Base-by-base conservation (phyloP, 768 basidiomycete genomes). In the Termitomyces bulborhizus region DNA sequence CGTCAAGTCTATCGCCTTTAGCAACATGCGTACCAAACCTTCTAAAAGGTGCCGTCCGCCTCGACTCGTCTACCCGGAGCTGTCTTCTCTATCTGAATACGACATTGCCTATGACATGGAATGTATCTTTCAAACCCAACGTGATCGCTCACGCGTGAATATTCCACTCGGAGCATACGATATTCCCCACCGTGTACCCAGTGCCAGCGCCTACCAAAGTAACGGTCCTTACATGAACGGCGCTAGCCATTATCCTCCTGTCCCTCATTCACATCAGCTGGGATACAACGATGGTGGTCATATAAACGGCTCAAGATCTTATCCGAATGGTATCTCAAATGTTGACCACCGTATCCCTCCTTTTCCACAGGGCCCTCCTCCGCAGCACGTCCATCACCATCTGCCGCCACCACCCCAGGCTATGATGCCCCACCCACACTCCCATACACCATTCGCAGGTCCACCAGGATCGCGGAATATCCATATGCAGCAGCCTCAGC, bases 71-170 rank as follows among this genome's bases (percentile, higher is more conserved):
- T 75, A 76, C 54, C 76, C 77, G 48, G 80, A 78, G 64, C 73
- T 82, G 27, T 62, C 73, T 34, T 69, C 77, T 0, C 74, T 85
- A 16, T 68, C 78, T 8, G 62, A 76, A 0, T 65, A 65, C 29
- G 84, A 85, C 37, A 73, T 84, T 32, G 66, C 73, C 27, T 67
- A 66, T 42, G 84, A 86, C 62, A 71, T 85, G 29, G 82, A 84
- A 2, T 79, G 73, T 58, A 71, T 86, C 24, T 73, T 75, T 55
- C 78, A 78, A 50, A 72, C 80, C 51, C 74, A 63, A n/a, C 58
- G 62, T 3, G 63, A 62, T 27, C 56, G 59, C 27, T 41, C 39
- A 11, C 59, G 63, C 31, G 54, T 46, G 53, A 63, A 53, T 49
- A 64, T 51, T 26, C 63, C 60, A 15, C 41, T 54, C 15, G 53